These are phyloP conservation scores for Aspergillus persii DNA, from an alignment of 2,329 filamentous ascomycete species.

Conservation along the genomic window DNA sequence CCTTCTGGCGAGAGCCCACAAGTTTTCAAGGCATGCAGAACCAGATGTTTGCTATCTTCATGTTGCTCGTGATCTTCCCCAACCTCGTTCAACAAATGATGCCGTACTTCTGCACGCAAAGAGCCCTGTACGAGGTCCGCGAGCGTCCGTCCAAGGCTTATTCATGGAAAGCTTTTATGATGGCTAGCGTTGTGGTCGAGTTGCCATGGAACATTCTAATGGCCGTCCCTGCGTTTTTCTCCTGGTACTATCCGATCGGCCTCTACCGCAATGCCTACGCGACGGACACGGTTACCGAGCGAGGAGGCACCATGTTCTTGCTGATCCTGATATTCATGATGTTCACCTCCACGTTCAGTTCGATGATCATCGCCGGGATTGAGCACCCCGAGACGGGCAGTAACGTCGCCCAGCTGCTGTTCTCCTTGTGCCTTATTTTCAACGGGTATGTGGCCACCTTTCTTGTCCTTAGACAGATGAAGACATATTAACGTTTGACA, in stretches of 20 bases:
- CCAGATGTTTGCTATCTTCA: constrained; percentile 85
- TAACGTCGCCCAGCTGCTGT: constrained; percentile 58
- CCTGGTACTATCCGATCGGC: constrained; percentile 64
- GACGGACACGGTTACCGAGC: constrained; percentile 40
- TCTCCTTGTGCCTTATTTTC: constrained; percentile 59
- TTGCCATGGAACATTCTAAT: constrained; percentile 62
- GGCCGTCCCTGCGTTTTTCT: constrained; percentile 57
- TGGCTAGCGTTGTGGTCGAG: constrained; percentile 67
- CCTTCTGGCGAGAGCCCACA: constrained; percentile 71
- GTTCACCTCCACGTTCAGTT: constrained; percentile 68
- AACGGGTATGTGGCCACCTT: constrained; percentile 34
- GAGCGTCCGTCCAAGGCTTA: constrained; percentile 65
- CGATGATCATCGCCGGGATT: constrained; percentile 68
- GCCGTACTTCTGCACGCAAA: constrained; percentile 55
- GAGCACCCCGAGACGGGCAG: constrained; percentile 65
- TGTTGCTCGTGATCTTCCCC: constrained; percentile 74
- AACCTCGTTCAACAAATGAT: constrained; percentile 49
- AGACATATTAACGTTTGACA: background rate
- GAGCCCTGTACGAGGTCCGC: constrained; percentile 56
- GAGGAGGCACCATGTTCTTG: constrained; percentile 63
- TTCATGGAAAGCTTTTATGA: constrained; percentile 68
- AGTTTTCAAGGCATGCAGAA: constrained; percentile 80
- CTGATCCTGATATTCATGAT: constrained; percentile 65
- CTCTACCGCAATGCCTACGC: constrained; percentile 39
- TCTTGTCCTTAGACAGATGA: background rate